Conservation (phyloP, 1,284 basidiomycete species). For the Violaceomyces palustris region DNA sequence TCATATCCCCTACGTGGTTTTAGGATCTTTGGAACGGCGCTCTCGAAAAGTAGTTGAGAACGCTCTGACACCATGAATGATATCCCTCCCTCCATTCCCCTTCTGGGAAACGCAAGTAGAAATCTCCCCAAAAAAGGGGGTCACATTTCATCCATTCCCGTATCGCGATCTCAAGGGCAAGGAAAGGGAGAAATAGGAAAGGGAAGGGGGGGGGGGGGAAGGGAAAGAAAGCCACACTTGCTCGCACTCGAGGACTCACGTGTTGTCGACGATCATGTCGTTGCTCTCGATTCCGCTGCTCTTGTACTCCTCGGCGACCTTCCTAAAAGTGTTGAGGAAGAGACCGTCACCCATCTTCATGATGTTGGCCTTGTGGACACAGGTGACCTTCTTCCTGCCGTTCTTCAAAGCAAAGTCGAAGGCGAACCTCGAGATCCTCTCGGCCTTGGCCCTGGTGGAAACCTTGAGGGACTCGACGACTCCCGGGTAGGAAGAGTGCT, state of each 20-base stretch:
- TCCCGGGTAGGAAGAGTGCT: conserved; percentile 90
- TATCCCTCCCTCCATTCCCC: too few species aligned
- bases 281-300: conserved; percentile 85
- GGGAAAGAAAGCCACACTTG: too few species aligned
- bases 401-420: conserved; percentile 99
- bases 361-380: conserved; percentile 99
- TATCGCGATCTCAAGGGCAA: too few species aligned
- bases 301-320: conserved; percentile 88
- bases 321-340: conserved; percentile 97
- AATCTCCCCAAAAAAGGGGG: too few species aligned
- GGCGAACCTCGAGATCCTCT: conserved; percentile 93
- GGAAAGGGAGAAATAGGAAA: too few species aligned
- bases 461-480: conserved; percentile 99
- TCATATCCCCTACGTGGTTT: too few species aligned
- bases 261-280: conserved; percentile 99
- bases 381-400: conserved; percentile 98
- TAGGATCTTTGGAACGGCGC: too few species aligned
- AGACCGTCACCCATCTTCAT: conserved; percentile 99
- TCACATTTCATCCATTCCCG: too few species aligned
- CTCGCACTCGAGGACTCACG: conserved; percentile 58
- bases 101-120: too few species aligned
- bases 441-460: conserved; percentile 88
- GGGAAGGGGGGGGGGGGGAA: too few species aligned
- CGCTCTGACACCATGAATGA: too few species aligned
- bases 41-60: too few species aligned